These are phyloP conservation scores for Suillus lakei DNA, from an alignment of 768 basidiomycete species.

Conservation along the genomic window DNA sequence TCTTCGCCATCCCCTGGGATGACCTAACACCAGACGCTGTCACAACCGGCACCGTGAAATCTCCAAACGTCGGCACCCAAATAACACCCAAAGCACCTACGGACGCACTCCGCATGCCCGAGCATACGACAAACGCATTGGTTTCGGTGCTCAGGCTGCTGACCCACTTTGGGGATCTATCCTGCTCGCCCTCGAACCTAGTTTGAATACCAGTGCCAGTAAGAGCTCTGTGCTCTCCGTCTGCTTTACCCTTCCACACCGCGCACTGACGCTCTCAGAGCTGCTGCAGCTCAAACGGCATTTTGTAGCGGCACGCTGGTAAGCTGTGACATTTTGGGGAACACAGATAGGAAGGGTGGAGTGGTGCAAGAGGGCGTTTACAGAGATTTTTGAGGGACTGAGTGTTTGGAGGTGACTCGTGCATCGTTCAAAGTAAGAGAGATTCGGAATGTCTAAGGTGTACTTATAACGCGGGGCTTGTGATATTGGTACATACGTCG, in stretches of 20 bases:
- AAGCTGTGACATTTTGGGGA: conserved; percentile 84
- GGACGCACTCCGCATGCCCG: conserved; percentile 86
- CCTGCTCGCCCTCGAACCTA: conserved; percentile 41
- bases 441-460: too few species aligned
- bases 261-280: conserved; percentile 81
- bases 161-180: conserved; percentile 53
- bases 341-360: conserved; percentile 80
- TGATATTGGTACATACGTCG: too few species aligned
- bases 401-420: too few species aligned
- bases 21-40: conserved; percentile 75
- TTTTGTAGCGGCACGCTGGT: conserved; percentile 88
- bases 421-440: too few species aligned
- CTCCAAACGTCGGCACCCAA: conserved; percentile 85
- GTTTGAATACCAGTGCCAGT: conserved; percentile 28
- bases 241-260: conserved; percentile 66
- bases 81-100: conserved; percentile 82
- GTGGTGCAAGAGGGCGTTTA: too few species aligned
- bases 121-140: conserved; percentile 71
- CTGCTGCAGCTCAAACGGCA: conserved; percentile 90
- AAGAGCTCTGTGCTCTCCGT: conserved; percentile 36
- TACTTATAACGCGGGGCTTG: too few species aligned
- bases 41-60: conserved; percentile 79
- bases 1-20: conserved; percentile 83
- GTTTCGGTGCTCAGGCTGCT: conserved; percentile 67
- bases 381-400: too few species aligned